Evolutionary conservation across 2,329 filamentous ascomycete genomes (phyloP).

Genomic region (Claviceps sp.): DNA sequence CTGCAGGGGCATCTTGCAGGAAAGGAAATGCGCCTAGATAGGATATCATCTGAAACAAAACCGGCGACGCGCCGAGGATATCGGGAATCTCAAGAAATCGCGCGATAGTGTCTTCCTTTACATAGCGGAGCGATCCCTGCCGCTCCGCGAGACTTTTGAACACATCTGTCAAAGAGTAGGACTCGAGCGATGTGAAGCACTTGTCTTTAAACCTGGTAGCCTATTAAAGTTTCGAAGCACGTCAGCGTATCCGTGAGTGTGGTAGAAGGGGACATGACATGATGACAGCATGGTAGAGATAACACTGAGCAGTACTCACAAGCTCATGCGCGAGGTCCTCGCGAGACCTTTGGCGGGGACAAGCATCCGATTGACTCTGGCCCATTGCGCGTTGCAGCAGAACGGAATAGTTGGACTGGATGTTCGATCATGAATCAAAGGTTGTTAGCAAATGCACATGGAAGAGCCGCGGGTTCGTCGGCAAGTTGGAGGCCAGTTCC

Average conservation of each 20-base stretch:
- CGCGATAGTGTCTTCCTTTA: conserved; percentile 55
- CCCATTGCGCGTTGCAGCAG: conserved; percentile 24
- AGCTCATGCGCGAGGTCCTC: conserved; percentile 38
- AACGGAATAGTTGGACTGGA: neutral
- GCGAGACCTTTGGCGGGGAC: conserved; percentile 28
- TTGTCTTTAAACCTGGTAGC: conserved; percentile 52
- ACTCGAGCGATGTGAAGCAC: conserved; percentile 57
- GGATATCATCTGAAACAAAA: conserved; percentile 59
- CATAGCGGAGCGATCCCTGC: conserved; percentile 47
- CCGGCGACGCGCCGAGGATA: conserved; percentile 49
- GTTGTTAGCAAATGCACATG: neutral
- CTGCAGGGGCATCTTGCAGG: conserved; percentile 53
- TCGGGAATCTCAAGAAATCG: conserved; percentile 64
- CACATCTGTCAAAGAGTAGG: conserved; percentile 61
- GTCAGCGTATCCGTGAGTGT: neutral
- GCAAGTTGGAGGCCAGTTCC: neutral
- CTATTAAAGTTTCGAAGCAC: conserved; percentile 20
- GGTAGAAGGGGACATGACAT: neutral
- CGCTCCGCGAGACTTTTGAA: conserved; percentile 57
- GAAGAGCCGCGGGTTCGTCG: neutral
- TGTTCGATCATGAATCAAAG: neutral
- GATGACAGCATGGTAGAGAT: neutral
- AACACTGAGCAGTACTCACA: conserved; percentile 21
- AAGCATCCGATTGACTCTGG: conserved; percentile 35
- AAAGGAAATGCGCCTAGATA: conserved; percentile 65